These are phyloP conservation scores for Leccinum subgranulosum DNA, from an alignment of 768 basidiomycete genomes.

Conservation along the genomic window DNA sequence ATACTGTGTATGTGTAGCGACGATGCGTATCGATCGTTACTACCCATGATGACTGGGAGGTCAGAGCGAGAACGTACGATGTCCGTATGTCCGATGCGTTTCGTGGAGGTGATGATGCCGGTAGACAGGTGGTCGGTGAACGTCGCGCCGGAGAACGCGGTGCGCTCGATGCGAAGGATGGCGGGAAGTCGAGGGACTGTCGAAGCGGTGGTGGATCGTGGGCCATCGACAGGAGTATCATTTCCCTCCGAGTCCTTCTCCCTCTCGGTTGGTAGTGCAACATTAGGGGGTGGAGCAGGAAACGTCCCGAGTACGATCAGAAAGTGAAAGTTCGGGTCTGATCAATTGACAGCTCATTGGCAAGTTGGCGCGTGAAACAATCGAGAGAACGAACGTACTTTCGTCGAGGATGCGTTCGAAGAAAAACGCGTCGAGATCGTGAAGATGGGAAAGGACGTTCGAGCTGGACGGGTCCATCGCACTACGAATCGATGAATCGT, in stretches of 20 bases:
- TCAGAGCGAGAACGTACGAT: conserved; percentile 44
- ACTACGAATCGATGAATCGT: no score
- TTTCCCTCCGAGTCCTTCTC: background rate
- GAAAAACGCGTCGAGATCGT: conserved; percentile 43
- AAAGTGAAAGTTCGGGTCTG: conserved; percentile 59
- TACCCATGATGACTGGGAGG: background rate
- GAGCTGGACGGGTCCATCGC: background rate
- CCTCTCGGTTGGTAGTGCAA: background rate
- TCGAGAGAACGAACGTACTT: conserved; percentile 23
- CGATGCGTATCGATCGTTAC: no score
- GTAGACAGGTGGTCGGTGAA: conserved; percentile 37
- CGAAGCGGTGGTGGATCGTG: background rate
- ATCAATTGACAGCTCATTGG: no score
- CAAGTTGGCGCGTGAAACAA: background rate
- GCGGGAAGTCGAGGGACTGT: conserved; percentile 39
- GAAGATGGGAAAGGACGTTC: background rate
- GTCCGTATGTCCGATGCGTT: conserved; percentile 59
- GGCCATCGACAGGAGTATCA: background rate
- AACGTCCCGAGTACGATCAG: conserved; percentile 69
- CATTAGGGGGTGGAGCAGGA: conserved; percentile 20
- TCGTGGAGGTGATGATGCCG: conserved; percentile 38
- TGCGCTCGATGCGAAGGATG: conserved; percentile 78
- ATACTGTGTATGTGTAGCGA: conserved; percentile 51
- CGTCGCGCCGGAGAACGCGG: conserved; percentile 49
- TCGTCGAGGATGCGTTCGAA: conserved; percentile 54